Evolutionary conservation across 495 filamentous ascomycete genomes (phyloP).

Genomic region (Cairneyella variabilis): DNA sequence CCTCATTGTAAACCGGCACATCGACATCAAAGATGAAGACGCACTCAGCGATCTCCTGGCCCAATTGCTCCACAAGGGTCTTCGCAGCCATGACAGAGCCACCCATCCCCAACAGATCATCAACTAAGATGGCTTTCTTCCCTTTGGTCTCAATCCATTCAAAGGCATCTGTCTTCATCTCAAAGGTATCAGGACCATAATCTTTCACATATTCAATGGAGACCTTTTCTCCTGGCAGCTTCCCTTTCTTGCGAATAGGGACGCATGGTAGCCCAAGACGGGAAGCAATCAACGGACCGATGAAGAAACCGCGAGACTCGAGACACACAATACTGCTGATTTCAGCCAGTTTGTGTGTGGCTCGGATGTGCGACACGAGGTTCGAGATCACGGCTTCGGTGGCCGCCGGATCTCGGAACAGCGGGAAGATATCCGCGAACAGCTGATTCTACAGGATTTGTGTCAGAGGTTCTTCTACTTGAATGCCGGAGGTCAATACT

Average conservation of each 20-base stretch:
- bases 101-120: slow-evolving; percentile 19
- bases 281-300: slow-evolving; percentile 12
- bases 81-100: slow-evolving; percentile 17
- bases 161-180: slow-evolving; percentile 23
- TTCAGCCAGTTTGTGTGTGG: slow-evolving; percentile 5
- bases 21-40: slow-evolving; percentile 20
- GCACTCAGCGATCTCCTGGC: slow-evolving; percentile 12
- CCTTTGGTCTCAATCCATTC: slow-evolving; percentile 8
- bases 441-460: slow-evolving; percentile 10
- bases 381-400: slow-evolving; percentile 18
- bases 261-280: slow-evolving; percentile 11
- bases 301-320: slow-evolving; percentile 20
- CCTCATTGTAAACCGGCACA: slow-evolving; percentile 10
- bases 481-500: not conserved
- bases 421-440: slow-evolving; percentile 20
- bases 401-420: slow-evolving; percentile 15
- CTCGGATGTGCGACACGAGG: slow-evolving; percentile 6
- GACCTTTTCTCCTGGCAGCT: slow-evolving; percentile 13
- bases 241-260: slow-evolving; percentile 16
- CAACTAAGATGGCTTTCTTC: slow-evolving; percentile 19
- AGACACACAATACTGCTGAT: slow-evolving; percentile 16
- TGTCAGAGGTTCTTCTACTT: not conserved
- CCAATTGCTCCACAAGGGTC: slow-evolving; percentile 9
- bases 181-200: slow-evolving; percentile 17
- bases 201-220: slow-evolving; percentile 9